Conservation (phyloP, 1,139 yeast genomes). For the Candida anutae region DNA sequence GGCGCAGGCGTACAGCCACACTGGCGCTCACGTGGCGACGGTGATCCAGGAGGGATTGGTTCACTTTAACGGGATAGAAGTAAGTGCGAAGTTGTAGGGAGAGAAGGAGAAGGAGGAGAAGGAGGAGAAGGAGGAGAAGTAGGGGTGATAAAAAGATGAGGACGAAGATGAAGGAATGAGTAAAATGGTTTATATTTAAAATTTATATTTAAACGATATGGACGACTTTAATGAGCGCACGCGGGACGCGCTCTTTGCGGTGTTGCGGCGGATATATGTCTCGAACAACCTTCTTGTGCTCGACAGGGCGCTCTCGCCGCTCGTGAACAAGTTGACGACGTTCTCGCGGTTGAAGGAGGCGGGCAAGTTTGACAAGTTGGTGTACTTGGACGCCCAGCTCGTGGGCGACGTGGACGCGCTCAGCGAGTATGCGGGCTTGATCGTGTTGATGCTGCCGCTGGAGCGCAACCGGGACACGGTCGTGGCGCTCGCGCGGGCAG, state of each 20-base stretch:
- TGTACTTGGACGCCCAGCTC: conserved; percentile 48
- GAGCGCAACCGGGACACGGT: conserved; percentile 17
- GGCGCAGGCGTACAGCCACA: conserved; percentile 48
- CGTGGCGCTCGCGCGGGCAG: conserved; percentile 6
- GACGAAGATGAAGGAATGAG: too few relatives aligned
- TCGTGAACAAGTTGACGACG: conserved; percentile 53
- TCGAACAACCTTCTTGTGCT: conserved; percentile 42
- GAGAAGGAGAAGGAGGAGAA: too few relatives aligned
- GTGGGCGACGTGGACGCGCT: conserved; percentile 6
- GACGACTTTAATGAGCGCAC: conserved; percentile 4
- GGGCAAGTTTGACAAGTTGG: conserved; percentile 51
- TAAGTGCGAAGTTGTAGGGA: conserved; percentile 10
- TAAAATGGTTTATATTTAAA: too few relatives aligned
- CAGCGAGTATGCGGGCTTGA: conserved; percentile 22
- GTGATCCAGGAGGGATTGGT: conserved; percentile 62
- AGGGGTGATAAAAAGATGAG: too few relatives aligned
- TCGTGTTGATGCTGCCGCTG: conserved; percentile 20
- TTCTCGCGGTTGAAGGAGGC: conserved; percentile 49
- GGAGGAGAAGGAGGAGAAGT: too few relatives aligned
- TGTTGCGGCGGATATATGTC: conserved; percentile 21
- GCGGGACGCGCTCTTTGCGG: conserved; percentile 15
- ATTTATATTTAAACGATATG: conserved; percentile 1
- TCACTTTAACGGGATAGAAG: conserved; percentile 14
- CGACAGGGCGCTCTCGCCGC: conserved; percentile 46
- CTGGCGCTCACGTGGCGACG: conserved; percentile 54